phyloP scores from a whole-genome alignment of 108 stramenopile genomes.

The Cyclotella sp. region DNA sequence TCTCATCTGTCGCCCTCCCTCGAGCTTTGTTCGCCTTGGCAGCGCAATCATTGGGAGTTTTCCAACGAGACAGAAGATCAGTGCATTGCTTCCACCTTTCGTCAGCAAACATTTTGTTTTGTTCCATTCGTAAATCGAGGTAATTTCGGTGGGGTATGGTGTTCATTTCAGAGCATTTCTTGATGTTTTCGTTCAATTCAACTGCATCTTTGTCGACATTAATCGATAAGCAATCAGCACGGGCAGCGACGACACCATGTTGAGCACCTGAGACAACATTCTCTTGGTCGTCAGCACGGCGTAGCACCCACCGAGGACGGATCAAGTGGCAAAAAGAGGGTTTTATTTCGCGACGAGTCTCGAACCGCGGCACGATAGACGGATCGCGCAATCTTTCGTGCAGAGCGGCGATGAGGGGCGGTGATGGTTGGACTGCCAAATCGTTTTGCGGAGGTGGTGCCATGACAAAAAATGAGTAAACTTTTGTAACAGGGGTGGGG shows the following conservation, averaged over 20 bases:
- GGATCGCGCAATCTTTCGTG: slow-evolving; percentile 32
- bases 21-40: not conserved
- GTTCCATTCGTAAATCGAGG: slow-evolving; percentile 39
- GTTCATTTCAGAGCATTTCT: not conserved
- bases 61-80: slow-evolving; percentile 10
- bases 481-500: no score
- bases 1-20: not conserved
- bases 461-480: not conserved
- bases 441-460: not conserved
- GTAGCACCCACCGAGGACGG: slow-evolving; percentile 30
- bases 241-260: not conserved
- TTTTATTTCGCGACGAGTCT: not conserved
- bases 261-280: not conserved
- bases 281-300: not conserved
- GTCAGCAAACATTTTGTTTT: slow-evolving; percentile 44
- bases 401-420: slow-evolving; percentile 17
- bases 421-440: slow-evolving; percentile 12
- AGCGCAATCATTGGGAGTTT: not conserved
- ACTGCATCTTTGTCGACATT: not conserved
- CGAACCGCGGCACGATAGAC: slow-evolving; percentile 26
- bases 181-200: not conserved
- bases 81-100: slow-evolving; percentile 18
- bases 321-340: slow-evolving; percentile 2
- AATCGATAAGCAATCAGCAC: not conserved
- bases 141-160: slow-evolving; percentile 33